Evolutionary conservation across 2,329 filamentous ascomycete genomes (phyloP).

Genomic region (Thielaviopsis euricoi): DNA sequence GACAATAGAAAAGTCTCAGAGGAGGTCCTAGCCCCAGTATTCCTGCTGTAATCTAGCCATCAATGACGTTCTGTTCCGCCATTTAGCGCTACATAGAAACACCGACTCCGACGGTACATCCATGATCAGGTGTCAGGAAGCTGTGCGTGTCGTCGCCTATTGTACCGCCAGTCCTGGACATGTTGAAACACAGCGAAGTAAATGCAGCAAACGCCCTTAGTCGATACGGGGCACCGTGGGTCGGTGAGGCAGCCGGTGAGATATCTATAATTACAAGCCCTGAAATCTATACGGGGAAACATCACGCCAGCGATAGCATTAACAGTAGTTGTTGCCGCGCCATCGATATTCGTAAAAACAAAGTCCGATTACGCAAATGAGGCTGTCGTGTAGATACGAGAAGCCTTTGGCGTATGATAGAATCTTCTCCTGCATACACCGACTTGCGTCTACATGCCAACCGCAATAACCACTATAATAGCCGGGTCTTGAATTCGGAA

Average conservation of each 20-base stretch:
- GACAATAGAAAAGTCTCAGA: background rate
- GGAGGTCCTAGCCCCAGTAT: background rate
- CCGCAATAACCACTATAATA: too few species aligned
- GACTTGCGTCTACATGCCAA: too few species aligned
- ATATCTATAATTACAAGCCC: background rate
- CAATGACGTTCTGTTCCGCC: background rate
- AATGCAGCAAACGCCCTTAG: background rate
- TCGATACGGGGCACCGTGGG: background rate
- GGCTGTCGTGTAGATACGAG: too few species aligned
- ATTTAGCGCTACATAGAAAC: background rate
- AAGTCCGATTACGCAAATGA: background rate
- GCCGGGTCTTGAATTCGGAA: too few species aligned
- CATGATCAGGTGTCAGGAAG: background rate
- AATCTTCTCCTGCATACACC: too few species aligned
- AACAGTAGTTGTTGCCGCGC: too few species aligned
- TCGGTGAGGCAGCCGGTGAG: background rate
- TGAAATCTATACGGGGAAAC: background rate
- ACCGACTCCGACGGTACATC: background rate
- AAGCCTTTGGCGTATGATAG: too few species aligned
- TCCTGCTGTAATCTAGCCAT: background rate
- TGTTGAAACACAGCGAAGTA: background rate
- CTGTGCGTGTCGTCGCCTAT: background rate
- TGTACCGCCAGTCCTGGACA: background rate
- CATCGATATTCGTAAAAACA: background rate
- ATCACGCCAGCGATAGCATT: background rate